Conservation (phyloP, 352 stramenopile genomes). For the Phytophthora fragariaefolia region DNA sequence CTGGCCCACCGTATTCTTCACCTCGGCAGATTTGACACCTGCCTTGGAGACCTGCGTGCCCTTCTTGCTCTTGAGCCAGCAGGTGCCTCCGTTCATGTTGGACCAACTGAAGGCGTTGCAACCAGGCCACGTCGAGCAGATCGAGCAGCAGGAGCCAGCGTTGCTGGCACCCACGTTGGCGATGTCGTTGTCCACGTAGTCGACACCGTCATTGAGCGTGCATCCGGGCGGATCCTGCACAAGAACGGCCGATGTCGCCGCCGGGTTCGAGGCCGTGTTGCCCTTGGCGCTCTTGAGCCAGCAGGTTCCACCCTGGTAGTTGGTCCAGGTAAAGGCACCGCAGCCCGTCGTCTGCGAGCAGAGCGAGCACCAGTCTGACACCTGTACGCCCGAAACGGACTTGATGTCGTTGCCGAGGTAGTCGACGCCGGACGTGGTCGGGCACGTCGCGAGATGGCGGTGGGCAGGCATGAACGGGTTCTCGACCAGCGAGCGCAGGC, state of each 20-base stretch:
- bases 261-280: constrained; percentile 20
- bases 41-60: constrained; percentile 9
- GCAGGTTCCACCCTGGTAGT: constrained; percentile 32
- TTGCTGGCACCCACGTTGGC: constrained; percentile 30
- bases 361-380: constrained; percentile 34
- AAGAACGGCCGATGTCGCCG: constrained; percentile 26
- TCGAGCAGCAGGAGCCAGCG: constrained; percentile 34
- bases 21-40: constrained; percentile 27
- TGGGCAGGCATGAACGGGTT: constrained; percentile 29
- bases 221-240: constrained; percentile 10
- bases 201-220: constrained; percentile 24
- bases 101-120: constrained; percentile 37
- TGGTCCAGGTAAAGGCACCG: constrained; percentile 37
- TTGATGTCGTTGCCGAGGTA: constrained; percentile 58
- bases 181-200: constrained; percentile 44
- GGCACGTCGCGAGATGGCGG: constrained; percentile 28
- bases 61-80: constrained; percentile 37
- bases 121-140: constrained; percentile 32
- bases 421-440: constrained; percentile 43
- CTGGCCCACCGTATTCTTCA: constrained; percentile 21
- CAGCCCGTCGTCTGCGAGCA: constrained; percentile 30
- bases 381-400: constrained; percentile 10
- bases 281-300: constrained; percentile 42
- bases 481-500: constrained; percentile 24
- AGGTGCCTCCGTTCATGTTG: constrained; percentile 28